Conservation (phyloP, 768 basidiomycete genomes). For the Melanogaster broomeanus region DNA sequence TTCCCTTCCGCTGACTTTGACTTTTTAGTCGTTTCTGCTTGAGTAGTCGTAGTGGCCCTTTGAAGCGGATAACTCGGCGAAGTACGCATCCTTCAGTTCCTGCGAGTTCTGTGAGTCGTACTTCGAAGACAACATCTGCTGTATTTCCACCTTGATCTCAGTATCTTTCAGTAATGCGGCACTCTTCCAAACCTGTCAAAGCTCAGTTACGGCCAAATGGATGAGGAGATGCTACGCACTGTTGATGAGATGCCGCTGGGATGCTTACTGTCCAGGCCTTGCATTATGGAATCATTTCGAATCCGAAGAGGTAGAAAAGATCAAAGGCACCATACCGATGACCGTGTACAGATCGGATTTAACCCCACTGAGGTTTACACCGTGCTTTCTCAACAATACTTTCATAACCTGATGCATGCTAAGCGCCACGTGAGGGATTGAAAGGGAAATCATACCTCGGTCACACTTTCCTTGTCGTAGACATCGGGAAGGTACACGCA, state of each 20-base stretch:
- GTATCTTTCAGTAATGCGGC: constrained; percentile 54
- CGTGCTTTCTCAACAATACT: constrained; percentile 64
- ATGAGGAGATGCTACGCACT: constrained; percentile 35
- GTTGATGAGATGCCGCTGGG: constrained; percentile 71
- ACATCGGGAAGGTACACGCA: constrained; percentile 74
- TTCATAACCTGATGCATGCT: constrained; percentile 55
- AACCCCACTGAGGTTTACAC: constrained; percentile 64
- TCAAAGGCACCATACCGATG: constrained; percentile 45
- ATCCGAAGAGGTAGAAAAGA: neutral
- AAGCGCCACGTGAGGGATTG: neutral
- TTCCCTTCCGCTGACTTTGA: constrained; percentile 27
- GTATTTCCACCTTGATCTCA: constrained; percentile 57
- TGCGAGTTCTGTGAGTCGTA: constrained; percentile 23
- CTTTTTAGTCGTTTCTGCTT: constrained; percentile 20
- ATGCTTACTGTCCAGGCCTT: constrained; percentile 78
- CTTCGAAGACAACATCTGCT: neutral
- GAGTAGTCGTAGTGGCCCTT: constrained; percentile 25
- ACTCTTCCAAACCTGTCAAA: constrained; percentile 66
- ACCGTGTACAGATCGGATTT: constrained; percentile 71
- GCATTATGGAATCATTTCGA: neutral
- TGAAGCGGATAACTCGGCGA: constrained; percentile 42
- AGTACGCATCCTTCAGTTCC: constrained; percentile 66
- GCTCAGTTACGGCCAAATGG: neutral
- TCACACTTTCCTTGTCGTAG: constrained; percentile 61
- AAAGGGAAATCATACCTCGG: constrained; percentile 40